phyloP scores from a whole-genome alignment of 768 basidiomycete genomes.

The Calocybe cyanea region DNA sequence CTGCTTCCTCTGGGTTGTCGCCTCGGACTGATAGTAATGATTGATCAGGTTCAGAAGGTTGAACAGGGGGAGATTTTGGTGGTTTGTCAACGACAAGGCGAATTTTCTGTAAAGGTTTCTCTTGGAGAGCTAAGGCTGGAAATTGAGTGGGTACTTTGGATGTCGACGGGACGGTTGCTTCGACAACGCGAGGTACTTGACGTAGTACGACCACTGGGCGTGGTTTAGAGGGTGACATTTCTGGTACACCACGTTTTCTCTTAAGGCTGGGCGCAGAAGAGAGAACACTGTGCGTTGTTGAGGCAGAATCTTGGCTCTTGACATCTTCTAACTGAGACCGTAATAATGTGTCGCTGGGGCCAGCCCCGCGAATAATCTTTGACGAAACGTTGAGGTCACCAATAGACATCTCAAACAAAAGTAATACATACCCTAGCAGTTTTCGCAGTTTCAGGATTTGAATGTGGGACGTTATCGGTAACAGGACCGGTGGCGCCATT shows the following conservation, averaged over 20 bases:
- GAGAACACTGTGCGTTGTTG: not conserved
- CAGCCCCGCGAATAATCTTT: slow-evolving; percentile 1
- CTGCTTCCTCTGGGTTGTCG: not conserved
- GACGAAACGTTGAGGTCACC: not conserved
- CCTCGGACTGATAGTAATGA: not conserved
- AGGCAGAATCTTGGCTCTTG: not conserved
- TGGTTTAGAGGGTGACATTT: slow-evolving; percentile 23
- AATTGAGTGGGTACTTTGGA: not conserved
- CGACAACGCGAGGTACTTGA: slow-evolving; percentile 23
- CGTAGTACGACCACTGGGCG: slow-evolving; percentile 24
- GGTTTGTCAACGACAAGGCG: slow-evolving; percentile 18
- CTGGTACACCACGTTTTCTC: slow-evolving; percentile 37
- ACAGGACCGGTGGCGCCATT: slow-evolving; percentile 9
- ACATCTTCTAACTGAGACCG: slow-evolving; percentile 1
- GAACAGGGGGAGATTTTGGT: not conserved
- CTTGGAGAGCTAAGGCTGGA: not conserved
- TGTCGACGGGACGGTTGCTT: slow-evolving; percentile 2
- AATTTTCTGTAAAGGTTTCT: slow-evolving; percentile 13
- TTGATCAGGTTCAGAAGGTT: not conserved
- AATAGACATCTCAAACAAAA: not conserved
- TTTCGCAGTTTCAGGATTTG: slow-evolving; percentile 16
- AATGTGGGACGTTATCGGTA: slow-evolving; percentile 14
- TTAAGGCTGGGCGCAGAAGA: slow-evolving; percentile 26
- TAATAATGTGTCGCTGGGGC: not conserved
- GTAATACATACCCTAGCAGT: slow-evolving; percentile 5